Base-by-base conservation (phyloP, 1,139 yeast genomes). In the Zygotorulaspora mrakii region DNA sequence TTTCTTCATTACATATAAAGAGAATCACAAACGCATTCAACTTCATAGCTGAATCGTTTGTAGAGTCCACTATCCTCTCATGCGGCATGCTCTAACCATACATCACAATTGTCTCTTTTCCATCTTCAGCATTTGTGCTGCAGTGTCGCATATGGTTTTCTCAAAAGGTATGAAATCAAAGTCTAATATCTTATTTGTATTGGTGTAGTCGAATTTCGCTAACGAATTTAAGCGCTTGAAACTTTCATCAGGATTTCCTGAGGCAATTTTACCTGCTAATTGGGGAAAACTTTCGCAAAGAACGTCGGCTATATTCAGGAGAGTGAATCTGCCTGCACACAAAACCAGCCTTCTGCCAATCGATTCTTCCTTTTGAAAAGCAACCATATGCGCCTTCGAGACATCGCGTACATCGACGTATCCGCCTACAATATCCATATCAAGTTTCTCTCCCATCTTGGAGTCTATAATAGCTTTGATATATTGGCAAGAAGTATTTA, bases 361-460 rank as follows among this genome's bases (percentile, higher is more conserved):
- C n/a, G 64, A 53, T 4, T 45, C 51, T 16, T 46, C 50, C 9
- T 47, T 50, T 43, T 66, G 67, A 45, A 71, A 61, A 1, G 73
- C 73, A 29, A 54, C 47, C 12, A 74, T 55, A 52, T 75, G 81
- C 7, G 77, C 76, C 44, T 51, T 55, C 3, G 79, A 78, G 7
- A 72, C 72, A 48, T 76, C 79, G 42, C 79, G 64, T 2, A 75
- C 81, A 52, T 76, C 79, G 23, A 72, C 65, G 49, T 40, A 67
- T 6, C 41, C 41, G n/a, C 39, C 35, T 12, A 31, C 35, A 23
- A 33, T 23, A 17, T 33, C 39, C 29, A 23, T 23, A 17, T 42
- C 43, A 5, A 40, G 26, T 23, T 35, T 24, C 13, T 40, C 39
- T 12, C 38, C 42, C 9, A 46, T 42, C 48, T 54, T 31, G 10